Percentiles rank a stretch among this genome's conserved stretches.
Conservation (phyloP, 2,329 filamentous ascomycete genomes). For the Calonectria henricotiae region DNA sequence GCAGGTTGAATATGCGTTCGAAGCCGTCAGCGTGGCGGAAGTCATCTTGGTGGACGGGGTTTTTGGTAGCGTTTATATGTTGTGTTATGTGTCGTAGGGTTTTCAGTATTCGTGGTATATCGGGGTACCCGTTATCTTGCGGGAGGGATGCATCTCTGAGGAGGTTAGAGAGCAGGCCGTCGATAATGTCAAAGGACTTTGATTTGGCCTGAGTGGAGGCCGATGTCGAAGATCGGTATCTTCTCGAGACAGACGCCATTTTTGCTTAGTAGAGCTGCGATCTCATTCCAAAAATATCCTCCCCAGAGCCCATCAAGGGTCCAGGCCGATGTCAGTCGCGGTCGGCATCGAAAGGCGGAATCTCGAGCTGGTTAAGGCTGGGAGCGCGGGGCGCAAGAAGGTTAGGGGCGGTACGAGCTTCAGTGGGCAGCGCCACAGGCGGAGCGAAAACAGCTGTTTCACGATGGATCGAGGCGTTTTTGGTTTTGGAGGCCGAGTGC, state of each 20-base stretch:
- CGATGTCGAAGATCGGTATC: conserved; percentile 77
- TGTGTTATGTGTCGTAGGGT: conserved; percentile 79
- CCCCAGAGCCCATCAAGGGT: conserved; percentile 60
- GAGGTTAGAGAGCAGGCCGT: conserved; percentile 68
- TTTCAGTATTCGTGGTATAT: conserved; percentile 67
- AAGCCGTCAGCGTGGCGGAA: conserved; percentile 89
- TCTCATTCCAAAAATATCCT: conserved; percentile 52
- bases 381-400: conserved; percentile 54
- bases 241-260: conserved; percentile 70
- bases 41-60: conserved; percentile 78
- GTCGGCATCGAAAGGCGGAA: conserved; percentile 57
- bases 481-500: conserved; percentile 6
- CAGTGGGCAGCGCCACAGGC: conserved; percentile 4
- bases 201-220: conserved; percentile 72
- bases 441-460: conserved; percentile 16
- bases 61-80: conserved; percentile 67
- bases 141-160: conserved; percentile 56
- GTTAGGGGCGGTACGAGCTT: conserved; percentile 33
- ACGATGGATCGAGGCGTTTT: conserved; percentile 2
- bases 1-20: conserved; percentile 78
- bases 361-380: conserved; percentile 50
- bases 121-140: conserved; percentile 64
- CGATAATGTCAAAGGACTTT: conserved; percentile 75
- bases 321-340: conserved; percentile 55
- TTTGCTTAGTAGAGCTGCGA: conserved; percentile 49